Percentiles rank a stretch among this genome's conserved stretches.
phyloP scores from a whole-genome alignment of 805 yeast genomes.

The Torulaspora delbrueckii region DNA sequence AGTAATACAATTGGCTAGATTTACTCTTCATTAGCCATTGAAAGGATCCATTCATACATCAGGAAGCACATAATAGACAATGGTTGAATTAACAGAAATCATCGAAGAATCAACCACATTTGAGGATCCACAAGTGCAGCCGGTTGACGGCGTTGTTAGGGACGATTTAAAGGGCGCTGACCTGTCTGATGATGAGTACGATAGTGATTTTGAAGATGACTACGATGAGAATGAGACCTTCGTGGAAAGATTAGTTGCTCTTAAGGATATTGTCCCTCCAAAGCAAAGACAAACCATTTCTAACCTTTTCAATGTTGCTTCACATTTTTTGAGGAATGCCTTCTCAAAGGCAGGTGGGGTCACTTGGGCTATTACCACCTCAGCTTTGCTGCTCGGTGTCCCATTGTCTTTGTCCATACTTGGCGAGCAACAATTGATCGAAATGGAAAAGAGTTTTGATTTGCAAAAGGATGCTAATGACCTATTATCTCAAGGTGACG shows the following conservation, averaged over 20 bases:
- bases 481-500: slow-evolving; percentile 64
- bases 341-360: slow-evolving; percentile 64
- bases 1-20: background rate
- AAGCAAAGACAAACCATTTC: slow-evolving; percentile 58
- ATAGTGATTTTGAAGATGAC: slow-evolving; percentile 49
- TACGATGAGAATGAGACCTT: slow-evolving; percentile 82
- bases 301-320: slow-evolving; percentile 30
- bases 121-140: slow-evolving; percentile 21
- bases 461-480: slow-evolving; percentile 75
- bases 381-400: slow-evolving; percentile 81
- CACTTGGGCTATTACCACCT: slow-evolving; percentile 81
- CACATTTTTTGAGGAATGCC: slow-evolving; percentile 43
- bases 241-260: slow-evolving; percentile 81
- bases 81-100: slow-evolving; percentile 37
- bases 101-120: slow-evolving; percentile 25
- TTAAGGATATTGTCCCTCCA: slow-evolving; percentile 89
- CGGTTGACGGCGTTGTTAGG: slow-evolving; percentile 44
- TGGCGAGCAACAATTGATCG: slow-evolving; percentile 89
- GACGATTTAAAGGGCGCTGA: slow-evolving; percentile 50
- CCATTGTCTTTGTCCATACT: slow-evolving; percentile 87
- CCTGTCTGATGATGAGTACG: slow-evolving; percentile 49
- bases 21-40: background rate
- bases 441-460: slow-evolving; percentile 87
- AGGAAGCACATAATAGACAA: slow-evolving; percentile 6
- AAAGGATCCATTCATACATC: background rate